Evolutionary conservation across 2,329 filamentous ascomycete species (phyloP).

Genomic region (Anisogramma anomala): DNA sequence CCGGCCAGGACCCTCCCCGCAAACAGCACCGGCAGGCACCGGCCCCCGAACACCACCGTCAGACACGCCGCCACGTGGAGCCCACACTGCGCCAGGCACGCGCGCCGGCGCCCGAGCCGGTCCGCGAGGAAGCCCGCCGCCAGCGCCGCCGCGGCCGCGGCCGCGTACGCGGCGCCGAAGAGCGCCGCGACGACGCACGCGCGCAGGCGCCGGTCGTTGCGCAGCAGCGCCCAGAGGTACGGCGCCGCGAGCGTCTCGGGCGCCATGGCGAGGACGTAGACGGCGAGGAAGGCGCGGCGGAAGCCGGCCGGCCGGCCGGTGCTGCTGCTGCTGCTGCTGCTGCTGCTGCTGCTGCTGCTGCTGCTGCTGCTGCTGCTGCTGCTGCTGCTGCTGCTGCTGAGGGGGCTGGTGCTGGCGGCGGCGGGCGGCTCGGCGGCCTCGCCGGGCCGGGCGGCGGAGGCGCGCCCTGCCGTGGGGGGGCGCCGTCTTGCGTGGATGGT

Average conservation of each 20-base stretch:
- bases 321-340: no score
- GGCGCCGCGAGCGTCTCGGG: constrained; percentile 15
- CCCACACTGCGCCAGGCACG: constrained; percentile 13
- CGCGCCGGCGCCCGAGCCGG: constrained; percentile 13
- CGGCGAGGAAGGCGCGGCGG: constrained; percentile 10
- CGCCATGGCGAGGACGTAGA: constrained; percentile 16
- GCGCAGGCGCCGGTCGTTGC: constrained; percentile 14
- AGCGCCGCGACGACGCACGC: constrained; percentile 14
- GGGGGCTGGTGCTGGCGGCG: no score
- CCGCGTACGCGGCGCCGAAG: constrained; percentile 14
- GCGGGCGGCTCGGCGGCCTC: no score
- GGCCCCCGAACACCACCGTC: constrained; percentile 11
- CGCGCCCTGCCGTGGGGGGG: no score
- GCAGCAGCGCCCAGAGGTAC: constrained; percentile 15
- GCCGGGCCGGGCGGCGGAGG: no score
- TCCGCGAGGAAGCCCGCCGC: constrained; percentile 14
- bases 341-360: no score
- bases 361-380: no score
- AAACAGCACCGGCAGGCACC: constrained; percentile 12
- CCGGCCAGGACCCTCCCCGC: constrained; percentile 37
- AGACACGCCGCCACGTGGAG: constrained; percentile 14
- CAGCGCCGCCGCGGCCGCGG: constrained; percentile 15
- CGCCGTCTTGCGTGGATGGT: constrained; percentile 3
- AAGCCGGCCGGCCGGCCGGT: constrained; percentile 1
- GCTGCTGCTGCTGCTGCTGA: no score